Conservation (phyloP, 2,329 filamentous ascomycete genomes). For the Esteya vermicola region DNA sequence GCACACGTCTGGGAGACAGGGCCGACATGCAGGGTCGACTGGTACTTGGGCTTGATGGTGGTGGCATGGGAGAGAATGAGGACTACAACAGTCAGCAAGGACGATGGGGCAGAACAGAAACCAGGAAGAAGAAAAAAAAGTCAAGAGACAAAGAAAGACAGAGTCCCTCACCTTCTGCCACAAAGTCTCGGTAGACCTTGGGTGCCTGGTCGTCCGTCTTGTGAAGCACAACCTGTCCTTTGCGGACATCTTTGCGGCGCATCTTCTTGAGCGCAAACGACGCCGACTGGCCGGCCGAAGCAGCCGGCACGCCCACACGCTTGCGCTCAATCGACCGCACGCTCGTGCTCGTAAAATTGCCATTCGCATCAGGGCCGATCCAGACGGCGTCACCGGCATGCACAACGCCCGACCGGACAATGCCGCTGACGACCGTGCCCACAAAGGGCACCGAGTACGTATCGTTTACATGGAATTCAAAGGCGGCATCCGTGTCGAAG, state of each 20-base stretch:
- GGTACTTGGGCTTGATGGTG: constrained; percentile 92
- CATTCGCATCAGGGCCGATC: constrained; percentile 79
- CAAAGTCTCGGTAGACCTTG: constrained; percentile 62
- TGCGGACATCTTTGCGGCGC: constrained; percentile 80
- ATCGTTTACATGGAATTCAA: constrained; percentile 94
- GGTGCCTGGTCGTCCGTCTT: constrained; percentile 58
- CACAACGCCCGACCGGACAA: constrained; percentile 75
- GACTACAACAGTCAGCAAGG: constrained; percentile 36
- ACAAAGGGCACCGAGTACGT: constrained; percentile 97
- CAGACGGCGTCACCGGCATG: constrained; percentile 84
- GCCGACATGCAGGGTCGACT: constrained; percentile 95
- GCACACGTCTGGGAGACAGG: constrained; percentile 90
- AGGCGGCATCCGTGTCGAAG: constrained; percentile 75
- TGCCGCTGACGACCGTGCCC: constrained; percentile 88
- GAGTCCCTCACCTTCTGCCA: constrained; percentile 50
- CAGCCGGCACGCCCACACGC: constrained; percentile 74
- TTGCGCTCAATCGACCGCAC: constrained; percentile 92
- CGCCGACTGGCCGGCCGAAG: constrained; percentile 81
- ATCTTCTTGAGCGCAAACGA: constrained; percentile 84
- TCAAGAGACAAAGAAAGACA: neutral
- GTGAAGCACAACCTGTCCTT: constrained; percentile 93
- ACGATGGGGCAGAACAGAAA: too few relatives aligned
- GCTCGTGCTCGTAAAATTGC: constrained; percentile 74
- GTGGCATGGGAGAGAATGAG: constrained; percentile 91
- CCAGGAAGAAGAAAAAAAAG: neutral